Evolutionary conservation across 2,329 filamentous ascomycete species (phyloP).

Genomic region (Diaporthe citri): DNA sequence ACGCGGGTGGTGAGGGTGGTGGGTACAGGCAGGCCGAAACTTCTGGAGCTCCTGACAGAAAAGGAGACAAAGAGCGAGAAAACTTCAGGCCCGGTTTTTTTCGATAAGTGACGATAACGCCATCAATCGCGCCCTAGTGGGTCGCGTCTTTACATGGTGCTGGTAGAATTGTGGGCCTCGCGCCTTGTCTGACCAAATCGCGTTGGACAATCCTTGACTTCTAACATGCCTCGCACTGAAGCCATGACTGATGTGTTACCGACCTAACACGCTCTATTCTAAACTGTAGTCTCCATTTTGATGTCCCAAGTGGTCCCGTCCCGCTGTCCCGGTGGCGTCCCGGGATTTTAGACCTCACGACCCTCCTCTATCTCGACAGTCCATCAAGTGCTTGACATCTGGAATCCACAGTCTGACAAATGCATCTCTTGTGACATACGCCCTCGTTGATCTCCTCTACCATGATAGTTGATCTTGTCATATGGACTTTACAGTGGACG

Average conservation of each 20-base stretch:
- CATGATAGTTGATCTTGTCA: not conserved
- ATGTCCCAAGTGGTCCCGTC: conserved; percentile 9
- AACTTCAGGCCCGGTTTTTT: conserved; percentile 8
- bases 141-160: conserved; percentile 8
- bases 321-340: conserved; percentile 3
- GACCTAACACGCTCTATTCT: not conserved
- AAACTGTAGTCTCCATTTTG: not conserved
- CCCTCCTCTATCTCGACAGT: not conserved
- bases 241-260: not conserved
- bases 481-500: not conserved
- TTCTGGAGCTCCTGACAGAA: conserved; percentile 20
- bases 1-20: conserved; percentile 8
- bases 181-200: conserved; percentile 8
- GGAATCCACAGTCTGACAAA: conserved; percentile 31
- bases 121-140: conserved; percentile 25
- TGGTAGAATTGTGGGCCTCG: conserved; percentile 7
- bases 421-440: not conserved
- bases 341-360: not conserved
- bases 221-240: not conserved
- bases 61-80: conserved; percentile 21
- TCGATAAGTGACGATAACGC: conserved; percentile 29
- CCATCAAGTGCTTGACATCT: conserved; percentile 6
- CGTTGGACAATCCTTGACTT: conserved; percentile 13
- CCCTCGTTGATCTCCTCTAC: not conserved
- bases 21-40: conserved; percentile 16